Percentiles rank a stretch among this genome's conserved stretches.
Conservation (phyloP, 1,139 yeast species). For the Tardiomyces blankii region DNA sequence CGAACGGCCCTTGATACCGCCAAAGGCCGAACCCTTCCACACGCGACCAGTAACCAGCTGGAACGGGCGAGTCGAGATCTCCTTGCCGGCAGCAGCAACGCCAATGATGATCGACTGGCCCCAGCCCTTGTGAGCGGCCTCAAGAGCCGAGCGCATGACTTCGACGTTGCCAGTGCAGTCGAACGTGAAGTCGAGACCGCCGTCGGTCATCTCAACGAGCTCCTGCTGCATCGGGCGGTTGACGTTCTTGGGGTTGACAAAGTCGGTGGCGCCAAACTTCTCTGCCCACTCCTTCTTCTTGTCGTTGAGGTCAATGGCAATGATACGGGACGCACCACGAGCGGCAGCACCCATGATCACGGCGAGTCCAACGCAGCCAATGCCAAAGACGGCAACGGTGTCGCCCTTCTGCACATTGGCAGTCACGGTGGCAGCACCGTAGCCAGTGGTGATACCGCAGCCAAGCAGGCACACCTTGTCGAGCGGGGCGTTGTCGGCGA, state of each 20-base stretch:
- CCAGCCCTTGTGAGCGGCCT: slow-evolving; percentile 99
- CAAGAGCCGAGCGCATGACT: slow-evolving; percentile 93
- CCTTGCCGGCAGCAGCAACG: slow-evolving; percentile 97
- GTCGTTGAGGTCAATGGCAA: slow-evolving; percentile 55
- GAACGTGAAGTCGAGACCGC: slow-evolving; percentile 91
- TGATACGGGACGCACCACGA: slow-evolving; percentile 66
- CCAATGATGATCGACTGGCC: slow-evolving; percentile 92
- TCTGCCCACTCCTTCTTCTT: slow-evolving; percentile 48
- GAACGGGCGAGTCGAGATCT: slow-evolving; percentile 94
- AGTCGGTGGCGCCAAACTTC: slow-evolving; percentile 62
- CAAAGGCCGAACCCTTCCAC: slow-evolving; percentile 98
- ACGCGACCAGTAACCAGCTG: slow-evolving; percentile 98
- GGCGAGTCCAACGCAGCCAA: slow-evolving; percentile 86
- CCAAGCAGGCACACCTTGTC: slow-evolving; percentile 91
- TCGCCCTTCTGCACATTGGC: slow-evolving; percentile 66
- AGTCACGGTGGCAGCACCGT: slow-evolving; percentile 84
- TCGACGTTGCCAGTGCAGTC: slow-evolving; percentile 96
- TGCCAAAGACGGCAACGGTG: slow-evolving; percentile 71
- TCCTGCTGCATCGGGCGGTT: slow-evolving; percentile 72
- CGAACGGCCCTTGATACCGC: slow-evolving; percentile 96
- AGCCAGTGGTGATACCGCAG: slow-evolving; percentile 95
- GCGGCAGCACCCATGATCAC: slow-evolving; percentile 70
- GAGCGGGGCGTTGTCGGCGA: slow-evolving; percentile 62
- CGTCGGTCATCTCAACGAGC: slow-evolving; percentile 83
- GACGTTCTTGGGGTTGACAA: slow-evolving; percentile 70